Evolutionary conservation across 2,329 filamentous ascomycete species (phyloP), one percentile per base, ranked within the genome.

Genomic region (Sporothrix curviconia): DNA sequence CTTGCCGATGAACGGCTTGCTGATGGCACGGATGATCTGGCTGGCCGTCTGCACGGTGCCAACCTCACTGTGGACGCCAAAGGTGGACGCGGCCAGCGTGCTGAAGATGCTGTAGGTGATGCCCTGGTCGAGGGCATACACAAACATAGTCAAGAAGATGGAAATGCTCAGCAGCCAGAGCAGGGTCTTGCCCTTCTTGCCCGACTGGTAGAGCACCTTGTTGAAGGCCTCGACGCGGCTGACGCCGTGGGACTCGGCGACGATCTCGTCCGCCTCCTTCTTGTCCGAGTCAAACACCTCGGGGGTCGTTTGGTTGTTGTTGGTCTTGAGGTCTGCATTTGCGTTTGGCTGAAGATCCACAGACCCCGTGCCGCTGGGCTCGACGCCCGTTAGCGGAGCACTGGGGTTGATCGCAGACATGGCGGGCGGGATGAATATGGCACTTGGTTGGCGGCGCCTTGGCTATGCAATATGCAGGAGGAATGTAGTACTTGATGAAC

Each of bases 1-100:
- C 64, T 72, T 72, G 44, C 69, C 70, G 55, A 70, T 69, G 32
- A 72, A 72, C 1, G 70, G 70, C 64, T 72, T 72, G 67, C 68
- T 69, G 52, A 72, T 69, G 53, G 70, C 70, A 1, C 69, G 67
- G 59, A 72, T 72, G 58, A 72, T 72, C 54, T 70, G 66, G 19
- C 67, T 66, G 14, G 68, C 67, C 3, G 64, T 71, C 30, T 56
- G 67, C 58, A 72, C 69, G 39, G 70, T 64, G 3, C 61, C 69
- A 12, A 71, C 67, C 44, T 63, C 61, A 53, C 67, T 68, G 61
- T 72, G 70, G 36, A 65, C 50, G 0, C 64, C 64, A 55, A 72
- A 72, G 1, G 67, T 69, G 4, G 70, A 72, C 15, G 60, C 61
- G 28, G 71, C 71, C 61, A 72, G 60, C 15, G 68, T 68, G 43